Evolutionary conservation across 2,329 filamentous ascomycete species (phyloP).

Genomic region (Ophiostoma australiae): DNA sequence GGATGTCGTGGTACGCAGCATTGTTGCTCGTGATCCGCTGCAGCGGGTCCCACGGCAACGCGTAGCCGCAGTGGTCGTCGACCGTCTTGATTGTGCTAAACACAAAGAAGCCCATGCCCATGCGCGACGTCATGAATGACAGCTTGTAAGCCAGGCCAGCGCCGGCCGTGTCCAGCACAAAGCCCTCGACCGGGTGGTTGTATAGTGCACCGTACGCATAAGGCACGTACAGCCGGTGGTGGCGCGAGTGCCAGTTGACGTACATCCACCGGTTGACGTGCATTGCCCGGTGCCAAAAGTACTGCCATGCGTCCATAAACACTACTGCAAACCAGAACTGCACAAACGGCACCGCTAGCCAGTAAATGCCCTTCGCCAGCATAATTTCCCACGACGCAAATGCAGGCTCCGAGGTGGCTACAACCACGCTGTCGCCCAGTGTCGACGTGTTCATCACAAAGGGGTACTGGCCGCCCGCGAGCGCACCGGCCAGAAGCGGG

Average conservation of each 20-base stretch:
- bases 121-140: conserved; percentile 75
- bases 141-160: conserved; percentile 78
- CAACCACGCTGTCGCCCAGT: background rate
- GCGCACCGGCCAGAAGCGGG: conserved; percentile 66
- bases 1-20: conserved; percentile 93
- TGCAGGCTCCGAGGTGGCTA: conserved; percentile 53
- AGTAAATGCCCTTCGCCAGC: conserved; percentile 73
- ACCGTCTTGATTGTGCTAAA: conserved; percentile 92
- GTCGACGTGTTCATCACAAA: conserved; percentile 50
- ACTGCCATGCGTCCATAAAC: conserved; percentile 94
- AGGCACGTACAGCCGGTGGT: conserved; percentile 94
- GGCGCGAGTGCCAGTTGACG: conserved; percentile 85
- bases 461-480: conserved; percentile 79
- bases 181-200: conserved; percentile 92
- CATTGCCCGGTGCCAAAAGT: conserved; percentile 94
- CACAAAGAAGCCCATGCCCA: conserved; percentile 85
- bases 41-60: conserved; percentile 90
- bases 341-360: conserved; percentile 65
- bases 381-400: conserved; percentile 81
- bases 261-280: conserved; percentile 97
- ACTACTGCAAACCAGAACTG: conserved; percentile 72
- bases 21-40: conserved; percentile 93
- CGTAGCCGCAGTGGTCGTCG: conserved; percentile 94
- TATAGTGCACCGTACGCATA: conserved; percentile 97
- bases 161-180: conserved; percentile 85